Percentiles rank a stretch among this genome's conserved stretches.
phyloP scores from a whole-genome alignment of 805 yeast genomes.

The Huiozyma naganishii region DNA sequence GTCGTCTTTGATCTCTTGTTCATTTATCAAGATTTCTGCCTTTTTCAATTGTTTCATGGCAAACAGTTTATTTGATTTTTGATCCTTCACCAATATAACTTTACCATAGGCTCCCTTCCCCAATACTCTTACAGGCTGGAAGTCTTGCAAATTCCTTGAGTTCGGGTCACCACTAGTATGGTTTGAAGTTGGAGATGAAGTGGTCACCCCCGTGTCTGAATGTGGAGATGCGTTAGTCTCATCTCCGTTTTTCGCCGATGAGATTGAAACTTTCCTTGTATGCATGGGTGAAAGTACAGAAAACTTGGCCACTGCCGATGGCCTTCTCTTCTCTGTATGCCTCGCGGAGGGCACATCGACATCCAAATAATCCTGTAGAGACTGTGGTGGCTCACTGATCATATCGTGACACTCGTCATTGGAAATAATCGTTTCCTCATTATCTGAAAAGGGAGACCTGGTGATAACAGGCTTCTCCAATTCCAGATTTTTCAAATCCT shows the following conservation, averaged over 20 bases:
- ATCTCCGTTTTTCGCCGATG: not conserved
- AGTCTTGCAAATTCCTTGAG: slow-evolving; percentile 36
- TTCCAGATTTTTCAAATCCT: slow-evolving; percentile 10
- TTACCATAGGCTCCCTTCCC: slow-evolving; percentile 89
- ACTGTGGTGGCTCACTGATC: not conserved
- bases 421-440: not conserved
- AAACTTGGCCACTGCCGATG: slow-evolving; percentile 23
- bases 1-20: slow-evolving; percentile 17
- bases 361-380: not conserved
- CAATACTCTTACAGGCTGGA: slow-evolving; percentile 62
- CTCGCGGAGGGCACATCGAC: not conserved
- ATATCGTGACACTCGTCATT: slow-evolving; percentile 1
- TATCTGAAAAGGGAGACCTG: not conserved
- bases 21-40: slow-evolving; percentile 58
- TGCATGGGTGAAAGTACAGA: slow-evolving; percentile 21
- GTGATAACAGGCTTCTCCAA: not conserved
- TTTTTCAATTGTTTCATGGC: slow-evolving; percentile 83
- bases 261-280: slow-evolving; percentile 17
- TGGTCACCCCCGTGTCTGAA: not conserved
- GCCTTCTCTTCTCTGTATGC: slow-evolving; percentile 17
- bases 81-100: slow-evolving; percentile 66
- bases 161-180: not conserved
- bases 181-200: not conserved
- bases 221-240: not conserved
- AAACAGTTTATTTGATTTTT: slow-evolving; percentile 48